phyloP scores from a whole-genome alignment of 2,329 filamentous ascomycete species.

The Helotiales sp. region DNA sequence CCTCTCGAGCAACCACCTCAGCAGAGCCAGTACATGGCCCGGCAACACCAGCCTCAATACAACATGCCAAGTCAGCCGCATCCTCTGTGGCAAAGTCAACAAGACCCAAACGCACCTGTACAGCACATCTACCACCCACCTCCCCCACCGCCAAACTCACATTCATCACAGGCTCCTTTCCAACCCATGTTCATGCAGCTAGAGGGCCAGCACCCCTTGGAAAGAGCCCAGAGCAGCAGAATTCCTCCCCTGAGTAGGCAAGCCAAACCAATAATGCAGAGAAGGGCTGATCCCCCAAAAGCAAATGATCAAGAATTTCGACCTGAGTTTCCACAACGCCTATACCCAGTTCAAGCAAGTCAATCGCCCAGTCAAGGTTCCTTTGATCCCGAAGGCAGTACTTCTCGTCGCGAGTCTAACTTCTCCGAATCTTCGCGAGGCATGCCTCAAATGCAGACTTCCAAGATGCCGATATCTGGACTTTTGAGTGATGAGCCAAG shows the following conservation, averaged over 20 bases:
- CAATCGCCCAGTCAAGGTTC: constrained; percentile 3
- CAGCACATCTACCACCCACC: constrained; percentile 26
- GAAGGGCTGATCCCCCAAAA: constrained; percentile 27
- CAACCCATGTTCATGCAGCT: constrained; percentile 18
- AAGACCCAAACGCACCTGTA: constrained; percentile 24
- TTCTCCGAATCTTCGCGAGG: constrained; percentile 9
- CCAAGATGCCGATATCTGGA: constrained; percentile 32
- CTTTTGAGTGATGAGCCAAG: constrained; percentile 32
- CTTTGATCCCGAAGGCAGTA: neutral
- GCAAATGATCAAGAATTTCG: constrained; percentile 13
- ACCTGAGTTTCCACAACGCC: constrained; percentile 14
- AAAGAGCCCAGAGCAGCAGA: constrained; percentile 1
- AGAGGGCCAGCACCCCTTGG: neutral
- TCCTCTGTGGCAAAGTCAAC: constrained; percentile 22
- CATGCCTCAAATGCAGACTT: constrained; percentile 18
- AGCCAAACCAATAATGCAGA: constrained; percentile 31
- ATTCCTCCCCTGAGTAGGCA: constrained; percentile 28
- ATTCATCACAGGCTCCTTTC: constrained; percentile 15
- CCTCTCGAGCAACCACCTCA: constrained; percentile 12
- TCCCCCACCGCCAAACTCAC: constrained; percentile 18
- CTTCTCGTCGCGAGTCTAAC: constrained; percentile 8
- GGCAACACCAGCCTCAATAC: constrained; percentile 24
- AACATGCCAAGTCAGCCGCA: constrained; percentile 24
- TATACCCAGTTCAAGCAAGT: constrained; percentile 1
- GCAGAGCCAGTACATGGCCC: constrained; percentile 16